Evolutionary conservation across 2,329 filamentous ascomycete species (phyloP).

Genomic region (Sporothrix schenckii): DNA sequence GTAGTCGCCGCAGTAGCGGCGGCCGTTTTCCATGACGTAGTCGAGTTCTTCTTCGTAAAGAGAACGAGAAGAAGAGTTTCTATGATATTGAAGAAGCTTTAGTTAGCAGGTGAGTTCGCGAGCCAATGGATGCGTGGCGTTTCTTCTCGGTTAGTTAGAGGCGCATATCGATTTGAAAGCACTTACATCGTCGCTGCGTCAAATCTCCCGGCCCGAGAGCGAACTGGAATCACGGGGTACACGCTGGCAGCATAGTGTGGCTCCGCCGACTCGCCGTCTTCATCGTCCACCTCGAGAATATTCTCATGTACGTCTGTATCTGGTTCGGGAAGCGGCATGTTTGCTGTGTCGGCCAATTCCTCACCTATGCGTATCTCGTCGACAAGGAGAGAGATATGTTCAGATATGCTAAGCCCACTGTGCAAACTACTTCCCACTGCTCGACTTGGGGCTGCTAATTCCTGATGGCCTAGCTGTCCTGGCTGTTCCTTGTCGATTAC

Average conservation of each 20-base stretch:
- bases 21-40: slow-evolving; percentile 60
- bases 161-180: neutral
- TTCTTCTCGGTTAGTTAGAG: neutral
- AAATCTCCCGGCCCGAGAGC: slow-evolving; percentile 45
- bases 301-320: slow-evolving; percentile 9
- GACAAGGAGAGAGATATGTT: neutral
- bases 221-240: slow-evolving; percentile 45
- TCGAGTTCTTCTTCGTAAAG: slow-evolving; percentile 46
- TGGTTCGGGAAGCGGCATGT: slow-evolving; percentile 22
- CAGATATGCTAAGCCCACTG: neutral
- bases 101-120: neutral
- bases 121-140: neutral
- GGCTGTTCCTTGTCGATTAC: neutral
- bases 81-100: slow-evolving; percentile 25
- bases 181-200: slow-evolving; percentile 50
- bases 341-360: slow-evolving; percentile 1
- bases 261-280: slow-evolving; percentile 40
- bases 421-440: slow-evolving; percentile 3
- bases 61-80: slow-evolving; percentile 43
- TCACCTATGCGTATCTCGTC: neutral
- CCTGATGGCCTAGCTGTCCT: neutral
- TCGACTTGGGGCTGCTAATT: neutral
- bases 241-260: slow-evolving; percentile 50
- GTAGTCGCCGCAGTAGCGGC: slow-evolving; percentile 62
- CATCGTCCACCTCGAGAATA: slow-evolving; percentile 37